These are phyloP conservation scores for Colletotrichum caudatum DNA, from an alignment of 2,329 filamentous ascomycete genomes.

Conservation along the genomic window DNA sequence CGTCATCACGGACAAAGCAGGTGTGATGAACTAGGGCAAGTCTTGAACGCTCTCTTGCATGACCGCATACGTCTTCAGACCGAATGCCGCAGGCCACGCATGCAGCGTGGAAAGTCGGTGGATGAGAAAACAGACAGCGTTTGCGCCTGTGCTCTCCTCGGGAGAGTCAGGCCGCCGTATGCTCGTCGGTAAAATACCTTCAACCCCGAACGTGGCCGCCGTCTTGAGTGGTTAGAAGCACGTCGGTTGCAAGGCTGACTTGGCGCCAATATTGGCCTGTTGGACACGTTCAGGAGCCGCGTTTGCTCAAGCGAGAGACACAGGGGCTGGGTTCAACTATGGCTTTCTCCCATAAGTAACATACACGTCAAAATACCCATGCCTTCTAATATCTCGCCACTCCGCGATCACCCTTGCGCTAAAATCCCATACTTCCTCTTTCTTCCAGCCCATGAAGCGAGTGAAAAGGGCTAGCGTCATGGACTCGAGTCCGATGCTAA, in stretches of 20 bases:
- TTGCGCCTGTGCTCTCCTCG: slow-evolving; percentile 5
- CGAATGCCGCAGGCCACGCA: background rate
- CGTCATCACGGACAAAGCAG: background rate
- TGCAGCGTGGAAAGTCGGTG: background rate
- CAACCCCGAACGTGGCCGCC: background rate
- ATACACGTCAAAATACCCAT: slow-evolving; percentile 43
- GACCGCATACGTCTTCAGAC: background rate
- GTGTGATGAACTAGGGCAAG: background rate
- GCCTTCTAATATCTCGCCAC: slow-evolving; percentile 39
- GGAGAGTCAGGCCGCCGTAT: background rate
- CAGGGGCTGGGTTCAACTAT: background rate
- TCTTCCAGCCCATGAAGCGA: slow-evolving; percentile 46
- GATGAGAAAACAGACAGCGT: slow-evolving; percentile 2
- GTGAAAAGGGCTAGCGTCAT: slow-evolving; percentile 47
- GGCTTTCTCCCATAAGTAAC: slow-evolving; percentile 43
- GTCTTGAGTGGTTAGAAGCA: background rate
- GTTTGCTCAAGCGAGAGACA: background rate
- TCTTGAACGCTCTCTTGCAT: background rate
- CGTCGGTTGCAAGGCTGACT: background rate
- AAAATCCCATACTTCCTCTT: slow-evolving; percentile 46
- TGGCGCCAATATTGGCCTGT: background rate
- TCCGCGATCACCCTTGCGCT: slow-evolving; percentile 41
- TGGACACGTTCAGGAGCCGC: background rate
- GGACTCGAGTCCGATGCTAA: slow-evolving; percentile 44
- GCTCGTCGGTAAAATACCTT: background rate